Percentiles rank a stretch among this genome's conserved stretches.
phyloP scores from a whole-genome alignment of 768 basidiomycete genomes.

The Boletellus emodensis region DNA sequence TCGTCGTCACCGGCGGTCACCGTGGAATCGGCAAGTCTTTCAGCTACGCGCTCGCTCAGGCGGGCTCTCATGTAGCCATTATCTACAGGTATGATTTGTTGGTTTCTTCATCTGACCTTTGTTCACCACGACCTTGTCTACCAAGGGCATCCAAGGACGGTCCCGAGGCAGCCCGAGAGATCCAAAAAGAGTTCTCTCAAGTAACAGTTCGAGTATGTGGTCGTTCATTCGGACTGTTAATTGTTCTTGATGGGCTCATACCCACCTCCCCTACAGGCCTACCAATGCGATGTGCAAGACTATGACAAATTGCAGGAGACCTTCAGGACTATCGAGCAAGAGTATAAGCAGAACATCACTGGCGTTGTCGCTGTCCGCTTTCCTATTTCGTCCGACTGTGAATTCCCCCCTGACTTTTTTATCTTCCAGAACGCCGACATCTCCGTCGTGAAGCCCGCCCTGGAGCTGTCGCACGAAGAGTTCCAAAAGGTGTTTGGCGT shows the following conservation, averaged over 20 bases:
- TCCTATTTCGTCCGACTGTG: neutral
- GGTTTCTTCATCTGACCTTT: neutral
- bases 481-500: constrained; percentile 52
- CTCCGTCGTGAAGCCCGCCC: constrained; percentile 57
- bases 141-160: constrained; percentile 47
- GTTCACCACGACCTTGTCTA: neutral
- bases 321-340: constrained; percentile 45
- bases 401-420: neutral
- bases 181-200: constrained; percentile 43
- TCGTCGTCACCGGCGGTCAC: constrained; percentile 61
- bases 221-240: neutral
- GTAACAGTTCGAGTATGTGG: constrained; percentile 36
- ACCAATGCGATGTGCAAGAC: constrained; percentile 58
- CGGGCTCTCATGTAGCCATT: constrained; percentile 57
- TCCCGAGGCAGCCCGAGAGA: constrained; percentile 41
- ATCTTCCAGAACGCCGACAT: constrained; percentile 66
- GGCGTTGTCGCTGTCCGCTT: constrained; percentile 53
- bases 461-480: constrained; percentile 53
- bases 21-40: constrained; percentile 58
- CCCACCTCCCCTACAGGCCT: constrained; percentile 39
- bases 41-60: constrained; percentile 48
- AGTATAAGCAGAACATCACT: constrained; percentile 40
- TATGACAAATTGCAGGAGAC: constrained; percentile 39
- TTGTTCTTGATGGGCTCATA: neutral
- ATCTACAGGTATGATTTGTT: constrained; percentile 45